Evolutionary conservation across 2,329 filamentous ascomycete species (phyloP), one percentile per base, ranked within the genome.

Genomic region (Zymoseptoria brevis): DNA sequence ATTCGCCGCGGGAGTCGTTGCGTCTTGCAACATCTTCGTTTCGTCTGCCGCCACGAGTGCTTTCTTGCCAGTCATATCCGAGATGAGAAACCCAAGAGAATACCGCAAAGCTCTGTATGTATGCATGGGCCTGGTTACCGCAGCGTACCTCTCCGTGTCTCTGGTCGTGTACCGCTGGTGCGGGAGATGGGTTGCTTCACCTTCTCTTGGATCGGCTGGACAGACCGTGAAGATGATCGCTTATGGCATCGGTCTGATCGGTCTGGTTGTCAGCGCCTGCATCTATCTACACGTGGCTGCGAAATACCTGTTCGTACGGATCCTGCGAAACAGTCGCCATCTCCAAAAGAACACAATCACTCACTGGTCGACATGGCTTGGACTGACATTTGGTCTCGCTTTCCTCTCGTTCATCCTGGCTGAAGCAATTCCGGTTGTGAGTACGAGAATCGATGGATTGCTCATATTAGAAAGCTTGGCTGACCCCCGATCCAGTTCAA

Each of bases 161-260:
- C 74, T 86, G 16, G 81, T 85, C 2, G 80, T 86, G 4, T 87
- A 87, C 72, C 75, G 77, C 51, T 86, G 77, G 75, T 85, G 83
- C 64, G 85, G 84, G 3, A 74, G 81, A 61, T 87, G 81, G 79
- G 83, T 87, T 4, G 81, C 84, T 0, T 82, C 79, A 3, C 85
- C 85, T 0, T 82, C 83, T 1, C 77, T 87, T 0, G 84, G 84
- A 16, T 83, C 79, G 45, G 84, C 84, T 0, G 84, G 84, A 8
- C 74, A 75, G 3, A 79, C 76, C 0, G 75, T 87, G 64, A 86
- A 87, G 73, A 85, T 83, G 69, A 76, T 86, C 0, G 73, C 82
- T 0, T 87, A 86, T 64, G 84, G 83, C 2, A 75, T 87, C 51
- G 84, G 78, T 2, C 68, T 86, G 8, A 73, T 80, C 4, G 82